Base-by-base conservation (phyloP, 805 yeast species). In the Kluyveromyces siamensis region DNA sequence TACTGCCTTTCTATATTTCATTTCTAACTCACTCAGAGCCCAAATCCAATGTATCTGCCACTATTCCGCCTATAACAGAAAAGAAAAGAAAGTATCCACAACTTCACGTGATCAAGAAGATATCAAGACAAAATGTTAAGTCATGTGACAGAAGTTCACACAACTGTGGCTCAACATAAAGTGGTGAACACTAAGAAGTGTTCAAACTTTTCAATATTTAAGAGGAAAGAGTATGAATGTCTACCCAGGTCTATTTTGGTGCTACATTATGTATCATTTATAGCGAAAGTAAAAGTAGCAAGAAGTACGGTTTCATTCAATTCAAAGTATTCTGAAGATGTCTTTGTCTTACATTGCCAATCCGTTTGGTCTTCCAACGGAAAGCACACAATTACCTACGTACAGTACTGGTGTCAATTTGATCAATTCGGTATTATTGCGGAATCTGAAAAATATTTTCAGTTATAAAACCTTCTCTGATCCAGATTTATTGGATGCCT, bases 391-490 rank as follows among this genome's bases (percentile, higher is more conserved):
- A 37, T 59, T 81, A 41, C 71, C 75, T 11, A 70, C 68, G 36
- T 76, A 80, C 57, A 74, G 81, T 21, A 72, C 83, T 21, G 79
- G 86, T 13, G 69, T 71, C 44, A 74, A 79, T 44, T 68, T 81
- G 35, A 71, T 82, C 51, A 67, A 73, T 48, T 77, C 83, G 48
- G 72, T 83, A 6, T 61, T 82, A 30, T 81, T 80, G 59, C 61
- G 76, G 51, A 60, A 61, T 73, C 49, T 72, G 73, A 40, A 73
- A 51, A 73, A 76, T 53, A 72, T 85, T 52, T 87, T 87, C 70
- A 75, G 83, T 51, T 90, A 84, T 67, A 81, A 82, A 54, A 74
- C 88, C 13, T 71, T 79, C 40, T 82, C 80, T n/a, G 77, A 79
- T 48, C 73, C 78, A 5, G 75, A 80, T 55, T 71, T 78, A 43